A percentile compares a stretch with the other conserved stretches of the same genome.
phyloP scores from a whole-genome alignment of 2,329 filamentous ascomycete species.

The Arthrobotrys musiformis region DNA sequence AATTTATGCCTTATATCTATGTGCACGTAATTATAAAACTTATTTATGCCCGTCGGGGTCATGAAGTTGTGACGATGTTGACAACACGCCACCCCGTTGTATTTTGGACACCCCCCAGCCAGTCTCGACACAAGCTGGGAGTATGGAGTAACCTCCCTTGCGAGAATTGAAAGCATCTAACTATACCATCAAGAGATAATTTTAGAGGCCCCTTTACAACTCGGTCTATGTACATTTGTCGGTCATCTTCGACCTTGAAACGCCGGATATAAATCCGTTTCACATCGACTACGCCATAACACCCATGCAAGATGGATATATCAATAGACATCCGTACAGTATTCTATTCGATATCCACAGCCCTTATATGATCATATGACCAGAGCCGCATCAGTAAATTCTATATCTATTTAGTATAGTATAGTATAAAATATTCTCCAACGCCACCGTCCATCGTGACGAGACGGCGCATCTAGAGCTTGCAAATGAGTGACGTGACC shows the following conservation, averaged over 20 bases:
- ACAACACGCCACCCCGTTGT: neutral
- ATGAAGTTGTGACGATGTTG: neutral
- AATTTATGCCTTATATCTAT: too few species aligned
- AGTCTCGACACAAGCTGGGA: too few species aligned
- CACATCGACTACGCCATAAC: neutral
- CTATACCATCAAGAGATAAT: too few species aligned
- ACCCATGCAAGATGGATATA: neutral
- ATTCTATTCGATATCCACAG: neutral
- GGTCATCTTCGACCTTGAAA: too few species aligned
- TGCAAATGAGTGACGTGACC: neutral
- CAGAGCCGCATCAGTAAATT: neutral
- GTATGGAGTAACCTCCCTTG: too few species aligned
- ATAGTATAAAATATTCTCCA: neutral
- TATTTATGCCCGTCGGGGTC: neutral
- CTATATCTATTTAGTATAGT: neutral
- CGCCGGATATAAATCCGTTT: neutral
- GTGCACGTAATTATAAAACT: too few species aligned
- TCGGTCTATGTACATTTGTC: too few species aligned
- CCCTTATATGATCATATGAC: neutral
- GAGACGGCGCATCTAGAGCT: neutral
- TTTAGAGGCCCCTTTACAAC: too few species aligned
- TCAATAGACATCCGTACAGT: neutral
- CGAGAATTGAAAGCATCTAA: too few species aligned
- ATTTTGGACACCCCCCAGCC: constrained; percentile 6
- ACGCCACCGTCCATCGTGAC: neutral